Evolutionary conservation across 768 basidiomycete species (phyloP).

Genomic region (Phylloporus rhodoxanthus): DNA sequence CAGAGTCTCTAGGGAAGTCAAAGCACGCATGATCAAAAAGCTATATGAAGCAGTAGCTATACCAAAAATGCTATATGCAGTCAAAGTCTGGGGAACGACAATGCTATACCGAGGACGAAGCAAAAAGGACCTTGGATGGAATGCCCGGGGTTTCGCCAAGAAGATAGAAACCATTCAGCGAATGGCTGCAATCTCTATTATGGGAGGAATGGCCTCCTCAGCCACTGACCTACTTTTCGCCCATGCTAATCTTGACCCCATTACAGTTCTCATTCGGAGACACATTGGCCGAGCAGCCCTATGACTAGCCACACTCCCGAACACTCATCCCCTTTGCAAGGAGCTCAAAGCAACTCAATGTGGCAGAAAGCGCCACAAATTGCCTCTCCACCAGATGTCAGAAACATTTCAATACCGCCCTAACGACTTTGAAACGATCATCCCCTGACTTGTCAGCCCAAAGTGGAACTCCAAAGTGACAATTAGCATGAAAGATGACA

Average conservation of each 20-base stretch:
- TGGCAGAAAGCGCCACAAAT: neutral
- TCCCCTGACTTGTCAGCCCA: too few species aligned
- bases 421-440: too few species aligned
- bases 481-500: too few species aligned
- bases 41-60: neutral
- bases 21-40: neutral
- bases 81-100: neutral
- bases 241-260: constrained; percentile 14
- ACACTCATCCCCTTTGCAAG: too few species aligned
- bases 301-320: neutral
- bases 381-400: too few species aligned
- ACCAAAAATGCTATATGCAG: too few species aligned
- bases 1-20: constrained; percentile 14
- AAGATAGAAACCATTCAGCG: constrained; percentile 9
- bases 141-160: neutral
- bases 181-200: too few species aligned
- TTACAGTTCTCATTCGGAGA: neutral
- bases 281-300: neutral
- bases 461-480: too few species aligned
- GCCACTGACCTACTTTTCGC: constrained; percentile 18
- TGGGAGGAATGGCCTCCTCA: too few species aligned
- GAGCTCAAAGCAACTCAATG: too few species aligned
- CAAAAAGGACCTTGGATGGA: constrained; percentile 7
- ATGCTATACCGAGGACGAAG: neutral
- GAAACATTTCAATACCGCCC: too few species aligned